These are phyloP conservation scores for Yamadazyma songkhlaensis DNA, from an alignment of 1,139 yeast species.

Conservation along the genomic window DNA sequence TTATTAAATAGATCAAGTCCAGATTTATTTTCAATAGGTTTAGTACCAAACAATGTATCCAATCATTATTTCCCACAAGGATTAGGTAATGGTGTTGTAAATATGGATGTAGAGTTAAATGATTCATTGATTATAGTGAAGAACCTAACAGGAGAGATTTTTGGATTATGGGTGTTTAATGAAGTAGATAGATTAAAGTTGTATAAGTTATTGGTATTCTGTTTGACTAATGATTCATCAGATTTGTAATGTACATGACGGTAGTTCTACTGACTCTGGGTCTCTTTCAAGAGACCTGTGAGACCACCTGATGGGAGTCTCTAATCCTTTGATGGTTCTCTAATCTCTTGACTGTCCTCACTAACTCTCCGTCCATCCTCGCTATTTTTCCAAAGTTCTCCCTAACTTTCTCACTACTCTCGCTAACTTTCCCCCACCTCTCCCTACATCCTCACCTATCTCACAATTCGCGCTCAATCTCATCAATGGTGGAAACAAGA, in stretches of 20 bases:
- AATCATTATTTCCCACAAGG: constrained; percentile 40
- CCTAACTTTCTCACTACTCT: too few species aligned
- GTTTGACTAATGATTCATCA: constrained; percentile 40
- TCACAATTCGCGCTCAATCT: neutral
- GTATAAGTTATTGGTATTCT: constrained; percentile 56
- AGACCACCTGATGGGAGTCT: too few species aligned
- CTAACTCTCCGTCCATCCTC: too few species aligned
- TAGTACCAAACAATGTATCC: constrained; percentile 58
- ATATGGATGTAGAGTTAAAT: constrained; percentile 73
- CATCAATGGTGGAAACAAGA: constrained; percentile 3
- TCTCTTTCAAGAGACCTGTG: too few species aligned
- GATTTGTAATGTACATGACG: constrained; percentile 6
- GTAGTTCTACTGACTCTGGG: neutral
- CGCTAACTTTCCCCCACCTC: too few species aligned
- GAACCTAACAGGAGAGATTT: constrained; percentile 72
- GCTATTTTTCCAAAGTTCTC: too few species aligned
- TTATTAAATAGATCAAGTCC: constrained; percentile 73
- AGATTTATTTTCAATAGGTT: constrained; percentile 77
- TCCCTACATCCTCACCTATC: neutral
- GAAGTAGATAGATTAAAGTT: constrained; percentile 69
- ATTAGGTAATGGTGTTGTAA: constrained; percentile 41
- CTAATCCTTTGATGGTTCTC: too few species aligned
- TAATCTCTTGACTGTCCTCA: too few species aligned
- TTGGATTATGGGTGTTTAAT: constrained; percentile 87
- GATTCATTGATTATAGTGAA: constrained; percentile 80